Percentiles rank a stretch among this genome's conserved stretches.
Conservation (phyloP, 129 eudicot species). For the Flaveria trinervia region DNA sequence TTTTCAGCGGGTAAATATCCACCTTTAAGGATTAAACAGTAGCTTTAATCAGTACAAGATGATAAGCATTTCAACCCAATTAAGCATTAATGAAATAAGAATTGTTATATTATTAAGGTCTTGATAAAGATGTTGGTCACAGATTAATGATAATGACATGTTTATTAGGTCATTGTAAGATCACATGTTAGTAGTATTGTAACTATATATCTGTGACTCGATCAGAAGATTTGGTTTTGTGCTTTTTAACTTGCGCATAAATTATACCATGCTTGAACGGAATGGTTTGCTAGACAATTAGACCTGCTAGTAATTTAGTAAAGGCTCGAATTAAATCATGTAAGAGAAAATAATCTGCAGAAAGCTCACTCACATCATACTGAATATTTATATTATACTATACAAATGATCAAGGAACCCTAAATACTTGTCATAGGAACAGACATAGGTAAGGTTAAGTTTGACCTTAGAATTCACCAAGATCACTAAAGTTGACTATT, state of each 20-base stretch:
- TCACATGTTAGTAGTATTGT: neutral
- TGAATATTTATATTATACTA: neutral
- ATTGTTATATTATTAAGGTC: neutral
- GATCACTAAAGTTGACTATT: slow-evolving; percentile 6
- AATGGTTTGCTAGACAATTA: neutral
- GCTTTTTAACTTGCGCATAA: neutral
- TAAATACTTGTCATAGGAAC: neutral
- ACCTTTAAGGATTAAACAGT: slow-evolving; percentile 49
- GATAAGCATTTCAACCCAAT: neutral
- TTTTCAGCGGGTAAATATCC: slow-evolving; percentile 91
- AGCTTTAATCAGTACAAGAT: slow-evolving; percentile 7
- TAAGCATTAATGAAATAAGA: neutral
- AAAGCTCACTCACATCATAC: neutral
- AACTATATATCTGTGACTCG: slow-evolving; percentile 8
- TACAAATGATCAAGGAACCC: slow-evolving; percentile 1
- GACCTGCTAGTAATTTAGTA: neutral
- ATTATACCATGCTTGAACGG: neutral
- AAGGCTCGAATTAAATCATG: neutral
- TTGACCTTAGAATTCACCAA: slow-evolving; percentile 23
- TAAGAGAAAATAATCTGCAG: neutral
- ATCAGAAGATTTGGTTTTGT: neutral
- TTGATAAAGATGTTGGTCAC: neutral
- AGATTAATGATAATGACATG: slow-evolving; percentile 6
- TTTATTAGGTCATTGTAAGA: neutral
- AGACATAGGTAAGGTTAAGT: neutral